Percentiles rank a stretch among this genome's conserved stretches.
phyloP scores from a whole-genome alignment of 768 basidiomycete genomes.

The Tricholoma hemisulphureum region DNA sequence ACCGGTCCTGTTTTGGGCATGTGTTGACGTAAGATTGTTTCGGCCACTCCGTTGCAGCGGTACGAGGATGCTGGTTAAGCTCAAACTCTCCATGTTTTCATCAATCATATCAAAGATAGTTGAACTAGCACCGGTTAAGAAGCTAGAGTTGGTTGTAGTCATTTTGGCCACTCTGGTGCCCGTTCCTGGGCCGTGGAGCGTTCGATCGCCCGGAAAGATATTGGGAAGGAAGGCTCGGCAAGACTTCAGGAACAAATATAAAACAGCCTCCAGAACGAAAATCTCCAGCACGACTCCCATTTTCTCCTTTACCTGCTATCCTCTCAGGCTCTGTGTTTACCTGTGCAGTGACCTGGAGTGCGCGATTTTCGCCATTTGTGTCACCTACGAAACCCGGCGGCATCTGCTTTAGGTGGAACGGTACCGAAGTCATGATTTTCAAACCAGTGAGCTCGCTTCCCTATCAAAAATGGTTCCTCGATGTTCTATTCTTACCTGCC shows the following conservation, averaged over 20 bases:
- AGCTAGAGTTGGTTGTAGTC: too few relatives aligned
- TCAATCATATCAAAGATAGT: too few relatives aligned
- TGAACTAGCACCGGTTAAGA: too few relatives aligned
- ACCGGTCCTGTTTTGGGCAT: too few relatives aligned
- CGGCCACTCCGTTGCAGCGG: too few relatives aligned
- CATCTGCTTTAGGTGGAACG: slow-evolving; percentile 2
- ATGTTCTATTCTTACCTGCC: background rate
- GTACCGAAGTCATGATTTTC: slow-evolving; percentile 42
- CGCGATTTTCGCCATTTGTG: slow-evolving; percentile 18
- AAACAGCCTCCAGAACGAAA: slow-evolving; percentile 13
- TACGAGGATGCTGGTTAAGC: too few relatives aligned
- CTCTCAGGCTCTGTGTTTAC: too few relatives aligned
- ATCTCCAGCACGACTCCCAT: slow-evolving; percentile 5
- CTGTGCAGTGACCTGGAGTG: too few relatives aligned
- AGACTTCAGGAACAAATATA: slow-evolving; percentile 23
- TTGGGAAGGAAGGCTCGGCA: slow-evolving; percentile 13
- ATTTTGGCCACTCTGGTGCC: too few relatives aligned
- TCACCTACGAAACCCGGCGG: slow-evolving; percentile 1
- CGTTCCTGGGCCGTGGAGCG: background rate
- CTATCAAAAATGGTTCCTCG: background rate
- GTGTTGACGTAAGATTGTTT: too few relatives aligned
- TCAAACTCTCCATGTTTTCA: too few relatives aligned
- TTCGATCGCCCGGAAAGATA: background rate
- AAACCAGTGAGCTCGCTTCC: slow-evolving; percentile 41
- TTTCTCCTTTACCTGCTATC: too few relatives aligned